Evolutionary conservation across 306 rosid species (phyloP).

Genomic region (Rosa multiflora): DNA sequence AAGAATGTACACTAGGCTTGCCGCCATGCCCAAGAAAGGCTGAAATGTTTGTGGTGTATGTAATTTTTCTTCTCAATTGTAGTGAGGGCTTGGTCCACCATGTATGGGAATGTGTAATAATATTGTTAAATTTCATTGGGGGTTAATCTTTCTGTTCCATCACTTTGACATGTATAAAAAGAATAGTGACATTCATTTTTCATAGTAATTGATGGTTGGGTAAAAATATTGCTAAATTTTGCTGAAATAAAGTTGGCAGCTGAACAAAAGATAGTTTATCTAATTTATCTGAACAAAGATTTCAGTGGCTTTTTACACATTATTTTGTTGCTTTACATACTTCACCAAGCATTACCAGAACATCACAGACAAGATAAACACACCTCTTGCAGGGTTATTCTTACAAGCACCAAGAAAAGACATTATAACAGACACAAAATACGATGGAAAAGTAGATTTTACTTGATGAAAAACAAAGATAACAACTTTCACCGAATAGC

Average conservation of each 20-base stretch:
- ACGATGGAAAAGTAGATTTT: background rate
- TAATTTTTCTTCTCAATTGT: background rate
- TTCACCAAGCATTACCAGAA: background rate
- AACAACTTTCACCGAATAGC: background rate
- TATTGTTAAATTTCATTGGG: background rate
- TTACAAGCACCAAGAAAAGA: background rate
- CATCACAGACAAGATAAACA: background rate
- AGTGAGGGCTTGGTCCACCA: background rate
- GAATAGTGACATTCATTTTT: background rate
- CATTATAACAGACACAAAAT: background rate
- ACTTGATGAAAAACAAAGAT: background rate
- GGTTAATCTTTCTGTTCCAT: background rate
- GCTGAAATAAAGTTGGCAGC: background rate
- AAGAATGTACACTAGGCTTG: slow-evolving; percentile 93
- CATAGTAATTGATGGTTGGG: background rate
- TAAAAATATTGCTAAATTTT: background rate
- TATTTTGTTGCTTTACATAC: background rate
- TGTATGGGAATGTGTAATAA: background rate
- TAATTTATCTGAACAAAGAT: no score
- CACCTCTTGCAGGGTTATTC: background rate
- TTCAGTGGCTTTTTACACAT: no score
- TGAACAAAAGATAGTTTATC: background rate
- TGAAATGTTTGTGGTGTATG: slow-evolving; percentile 30
- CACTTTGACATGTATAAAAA: background rate
- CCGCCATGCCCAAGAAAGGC: slow-evolving; percentile 98